phyloP scores from a whole-genome alignment of 2,329 filamentous ascomycete species.

The Zymoseptoria tritici region DNA sequence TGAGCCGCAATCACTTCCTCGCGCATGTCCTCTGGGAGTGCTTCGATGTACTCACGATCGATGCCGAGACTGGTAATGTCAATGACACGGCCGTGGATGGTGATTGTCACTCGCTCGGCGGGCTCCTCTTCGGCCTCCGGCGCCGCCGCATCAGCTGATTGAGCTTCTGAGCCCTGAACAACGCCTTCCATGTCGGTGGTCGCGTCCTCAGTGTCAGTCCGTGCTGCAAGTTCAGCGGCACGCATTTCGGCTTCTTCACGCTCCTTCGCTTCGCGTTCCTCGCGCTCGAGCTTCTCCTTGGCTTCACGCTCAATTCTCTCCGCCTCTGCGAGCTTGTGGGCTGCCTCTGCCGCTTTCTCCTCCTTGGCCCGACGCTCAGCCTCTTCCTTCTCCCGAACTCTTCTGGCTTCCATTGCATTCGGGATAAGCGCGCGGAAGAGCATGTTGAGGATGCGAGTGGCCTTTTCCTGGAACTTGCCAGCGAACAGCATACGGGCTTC shows the following conservation, averaged over 20 bases:
- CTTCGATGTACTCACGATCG: slow-evolving; percentile 87
- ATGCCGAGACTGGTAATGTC: slow-evolving; percentile 95
- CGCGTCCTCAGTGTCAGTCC: slow-evolving; percentile 29
- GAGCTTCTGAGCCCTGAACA: slow-evolving; percentile 41
- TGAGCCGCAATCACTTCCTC: slow-evolving; percentile 94
- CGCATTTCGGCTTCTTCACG: slow-evolving; percentile 26
- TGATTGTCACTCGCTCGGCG: slow-evolving; percentile 62
- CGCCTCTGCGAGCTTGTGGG: slow-evolving; percentile 53
- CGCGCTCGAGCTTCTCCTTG: slow-evolving; percentile 37
- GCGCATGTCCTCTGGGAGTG: slow-evolving; percentile 92
- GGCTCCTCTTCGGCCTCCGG: slow-evolving; percentile 36
- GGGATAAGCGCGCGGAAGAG: slow-evolving; percentile 71
- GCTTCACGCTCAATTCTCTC: slow-evolving; percentile 46
- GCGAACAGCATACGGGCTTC: slow-evolving; percentile 78
- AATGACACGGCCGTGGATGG: slow-evolving; percentile 75
- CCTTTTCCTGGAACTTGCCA: slow-evolving; percentile 62
- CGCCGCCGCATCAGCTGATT: slow-evolving; percentile 38
- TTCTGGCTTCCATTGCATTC: slow-evolving; percentile 74
- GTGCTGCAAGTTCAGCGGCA: slow-evolving; percentile 16
- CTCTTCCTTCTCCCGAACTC: slow-evolving; percentile 59
- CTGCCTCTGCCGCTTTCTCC: slow-evolving; percentile 54
- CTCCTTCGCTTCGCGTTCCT: slow-evolving; percentile 28
- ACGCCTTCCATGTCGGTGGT: slow-evolving; percentile 63
- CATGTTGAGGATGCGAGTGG: slow-evolving; percentile 57
- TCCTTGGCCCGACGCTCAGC: slow-evolving; percentile 60